Evolutionary conservation across 176 grass and related monocot species (phyloP), one percentile per base, ranked within the genome.

Genomic region (Hordeum marinum): DNA sequence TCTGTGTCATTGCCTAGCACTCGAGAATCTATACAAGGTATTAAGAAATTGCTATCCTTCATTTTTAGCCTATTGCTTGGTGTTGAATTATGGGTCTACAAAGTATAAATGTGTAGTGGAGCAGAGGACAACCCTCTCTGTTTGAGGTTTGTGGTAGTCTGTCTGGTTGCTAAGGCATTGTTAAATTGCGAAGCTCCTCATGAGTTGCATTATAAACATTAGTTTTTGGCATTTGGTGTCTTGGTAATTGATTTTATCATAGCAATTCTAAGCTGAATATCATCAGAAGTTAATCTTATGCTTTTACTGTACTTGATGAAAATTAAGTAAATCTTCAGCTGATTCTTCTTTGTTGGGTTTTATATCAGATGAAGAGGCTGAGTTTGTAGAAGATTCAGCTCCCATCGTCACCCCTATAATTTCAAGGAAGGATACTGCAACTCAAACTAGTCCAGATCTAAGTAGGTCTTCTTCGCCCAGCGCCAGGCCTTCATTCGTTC

Each of bases 361-460:
- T 39, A 45, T 79, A 13, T 68, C 88, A 99, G 96, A 88, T 35
- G 88, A 94, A 54, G 75, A 89, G 79, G 81, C 81, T 82, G 91
- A 92, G 83, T 83, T 82, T 9, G 85, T 72, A 71, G 81, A 87
- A 82, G 80, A 92, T 59, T 85, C 80, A 67, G 23, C 52, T 8
- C 72, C 72, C 46, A 64, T 36, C 9, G 21, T 58, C 5, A 45
- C 72, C 7, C 80, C 83, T 60, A 35, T 60, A 73, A 20, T 87
- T 86, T 75, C 37, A 23, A 90, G 82, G 83, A 99, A 99, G 81
- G 88, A 96, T 75, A 79, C 77, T 8, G 90, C 89, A 24, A 99
- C 96, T 80, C 96, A 99, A 95, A 99, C 93, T 77, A 95, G 93
- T 43, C 93, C 96, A 29, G 90, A 93, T 25, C 86, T 85, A 83